A percentile compares a stretch with the other conserved stretches of the same genome.
These are phyloP conservation scores for Pelargonium cotyledonis DNA, from an alignment of 441 rosid genomes.

Conservation along the genomic window DNA sequence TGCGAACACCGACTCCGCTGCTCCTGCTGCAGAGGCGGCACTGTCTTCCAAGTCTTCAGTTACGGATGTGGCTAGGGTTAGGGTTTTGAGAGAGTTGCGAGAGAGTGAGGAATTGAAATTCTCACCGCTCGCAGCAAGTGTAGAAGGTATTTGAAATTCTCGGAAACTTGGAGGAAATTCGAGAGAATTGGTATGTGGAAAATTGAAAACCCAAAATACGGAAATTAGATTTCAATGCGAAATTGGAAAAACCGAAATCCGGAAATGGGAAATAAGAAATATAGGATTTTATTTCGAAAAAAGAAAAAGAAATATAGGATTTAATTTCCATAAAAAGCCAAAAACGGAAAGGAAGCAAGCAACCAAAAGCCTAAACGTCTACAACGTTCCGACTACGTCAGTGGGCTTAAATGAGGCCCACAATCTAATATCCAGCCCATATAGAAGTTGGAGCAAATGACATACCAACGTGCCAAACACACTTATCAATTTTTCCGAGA, in stretches of 20 bases:
- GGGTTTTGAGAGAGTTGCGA: not conserved
- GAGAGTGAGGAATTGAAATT: not conserved
- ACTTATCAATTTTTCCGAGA: too few relatives aligned
- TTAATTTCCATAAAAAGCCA: not conserved
- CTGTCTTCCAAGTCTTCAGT: not conserved
- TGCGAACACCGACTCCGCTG: not conserved
- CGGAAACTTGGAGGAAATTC: not conserved
- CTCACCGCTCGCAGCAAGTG: not conserved
- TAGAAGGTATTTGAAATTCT: not conserved
- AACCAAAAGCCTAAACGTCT: not conserved
- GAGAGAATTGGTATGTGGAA: not conserved
- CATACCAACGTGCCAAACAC: too few relatives aligned
- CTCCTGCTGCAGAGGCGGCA: conserved; percentile 3
- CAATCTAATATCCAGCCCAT: too few relatives aligned
- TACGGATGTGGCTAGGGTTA: not conserved
- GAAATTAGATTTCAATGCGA: not conserved
- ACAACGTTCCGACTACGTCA: not conserved
- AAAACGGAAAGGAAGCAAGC: not conserved
- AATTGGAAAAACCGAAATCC: not conserved
- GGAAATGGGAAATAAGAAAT: too few relatives aligned
- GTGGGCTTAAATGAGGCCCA: not conserved
- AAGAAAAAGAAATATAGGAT: not conserved
- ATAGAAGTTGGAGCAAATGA: too few relatives aligned
- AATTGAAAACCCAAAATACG: not conserved
- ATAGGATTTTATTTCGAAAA: too few relatives aligned